A percentile compares a stretch with the other conserved stretches of the same genome.
Evolutionary conservation across 441 rosid genomes (phyloP).

Genomic region (Erodium moschatum): DNA sequence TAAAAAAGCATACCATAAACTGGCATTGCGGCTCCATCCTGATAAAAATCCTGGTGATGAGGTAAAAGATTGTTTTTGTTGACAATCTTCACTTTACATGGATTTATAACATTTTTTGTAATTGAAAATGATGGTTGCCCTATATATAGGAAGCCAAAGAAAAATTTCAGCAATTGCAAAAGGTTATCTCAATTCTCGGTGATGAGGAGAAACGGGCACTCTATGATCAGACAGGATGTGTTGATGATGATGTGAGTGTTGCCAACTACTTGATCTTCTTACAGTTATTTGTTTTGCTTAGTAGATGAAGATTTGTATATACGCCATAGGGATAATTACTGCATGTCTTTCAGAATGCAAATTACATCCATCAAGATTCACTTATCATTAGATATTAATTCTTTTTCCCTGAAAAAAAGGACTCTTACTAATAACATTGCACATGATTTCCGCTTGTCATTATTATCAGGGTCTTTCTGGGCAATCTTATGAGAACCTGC

Average conservation of each 20-base stretch:
- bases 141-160: constrained; percentile 71
- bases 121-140: constrained; percentile 10
- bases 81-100: not conserved
- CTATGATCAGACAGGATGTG: constrained; percentile 85
- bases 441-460: constrained; percentile 4
- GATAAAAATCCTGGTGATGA: constrained; percentile 88
- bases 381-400: not conserved
- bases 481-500: constrained; percentile 61
- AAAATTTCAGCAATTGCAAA: constrained; percentile 89
- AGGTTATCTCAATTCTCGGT: constrained; percentile 79
- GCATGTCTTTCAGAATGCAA: not conserved
- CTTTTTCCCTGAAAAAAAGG: not conserved
- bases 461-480: constrained; percentile 67
- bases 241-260: constrained; percentile 75
- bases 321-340: not conserved
- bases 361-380: not conserved
- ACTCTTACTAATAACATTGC: not conserved
- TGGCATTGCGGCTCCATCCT: constrained; percentile 81
- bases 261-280: not conserved
- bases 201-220: constrained; percentile 77
- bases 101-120: not conserved
- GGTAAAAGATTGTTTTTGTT: constrained; percentile 30
- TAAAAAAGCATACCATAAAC: constrained; percentile 76
- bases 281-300: not conserved
- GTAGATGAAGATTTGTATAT: not conserved